Evolutionary conservation across 148 eudicot genomes (phyloP).

Genomic region (Simmondsia chinensis): DNA sequence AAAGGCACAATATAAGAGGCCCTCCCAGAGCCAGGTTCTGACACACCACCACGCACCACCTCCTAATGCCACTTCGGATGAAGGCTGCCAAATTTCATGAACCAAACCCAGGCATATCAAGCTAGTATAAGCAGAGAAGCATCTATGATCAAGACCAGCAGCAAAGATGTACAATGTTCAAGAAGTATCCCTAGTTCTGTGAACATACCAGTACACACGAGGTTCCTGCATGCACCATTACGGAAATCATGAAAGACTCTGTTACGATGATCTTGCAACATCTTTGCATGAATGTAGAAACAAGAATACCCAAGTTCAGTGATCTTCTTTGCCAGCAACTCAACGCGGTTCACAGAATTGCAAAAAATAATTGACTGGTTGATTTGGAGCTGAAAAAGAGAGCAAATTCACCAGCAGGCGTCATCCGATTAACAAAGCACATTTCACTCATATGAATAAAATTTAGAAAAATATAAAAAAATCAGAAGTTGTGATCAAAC

Average conservation of each 20-base stretch:
- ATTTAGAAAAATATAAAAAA: not conserved
- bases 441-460: not conserved
- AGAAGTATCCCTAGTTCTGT: not conserved
- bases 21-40: too few species aligned
- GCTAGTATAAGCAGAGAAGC: too few species aligned
- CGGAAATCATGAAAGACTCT: constrained; percentile 90
- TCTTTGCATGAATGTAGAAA: constrained; percentile 88
- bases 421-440: not conserved
- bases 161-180: not conserved
- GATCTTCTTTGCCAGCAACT: constrained; percentile 81
- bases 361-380: constrained; percentile 94
- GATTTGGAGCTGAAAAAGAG: constrained; percentile 88
- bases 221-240: constrained; percentile 93
- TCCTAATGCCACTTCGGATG: too few species aligned
- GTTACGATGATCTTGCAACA: constrained; percentile 93
- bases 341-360: constrained; percentile 91
- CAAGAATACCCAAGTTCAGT: constrained; percentile 92
- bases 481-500: constrained; percentile 26
- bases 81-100: too few species aligned
- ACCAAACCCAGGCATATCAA: too few species aligned
- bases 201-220: constrained; percentile 82
- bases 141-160: not conserved
- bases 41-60: too few species aligned
- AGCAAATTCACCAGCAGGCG: not conserved
- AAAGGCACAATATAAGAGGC: too few species aligned